Evolutionary conservation across 176 grass and related monocot species (phyloP), one percentile per base, ranked within the genome.

Genomic region (Lolium multiflorum): DNA sequence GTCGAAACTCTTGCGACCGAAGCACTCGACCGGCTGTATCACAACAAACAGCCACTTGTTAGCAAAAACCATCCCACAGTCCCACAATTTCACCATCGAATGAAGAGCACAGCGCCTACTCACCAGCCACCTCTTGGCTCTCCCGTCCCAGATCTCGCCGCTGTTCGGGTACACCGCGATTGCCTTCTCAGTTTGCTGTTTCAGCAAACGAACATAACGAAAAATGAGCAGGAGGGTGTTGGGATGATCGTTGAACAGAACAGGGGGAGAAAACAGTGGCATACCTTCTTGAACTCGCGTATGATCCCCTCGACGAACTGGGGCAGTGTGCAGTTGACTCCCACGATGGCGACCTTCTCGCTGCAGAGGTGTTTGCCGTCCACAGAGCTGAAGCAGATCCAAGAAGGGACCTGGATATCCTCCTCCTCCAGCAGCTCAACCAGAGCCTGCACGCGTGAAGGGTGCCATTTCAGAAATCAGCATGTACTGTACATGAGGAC

Each of bases 91-190:
- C n/a, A n/a, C n/a, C n/a, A n/a, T n/a, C n/a, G n/a, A n/a, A n/a
- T n/a, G n/a, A n/a, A n/a, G n/a, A n/a, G n/a, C n/a, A 4, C 2
- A 39, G 38, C 4, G 38, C 4, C 2, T 77, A 84, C 94, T 88
- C 75, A 97, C 94, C 94, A 97, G 83, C 94, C 94, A 94, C 82
- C 71, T 87, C 77, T 94, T 97, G 37, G 90, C 89, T 76, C 58
- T 90, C 3, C 92, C 92, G 72, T 97, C 94, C 94, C 94, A 97
- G 28, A 94, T 54, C 66, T 97, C 92, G 16, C 92, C 94, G 37
- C 92, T 97, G 82, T 97, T 97, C 9, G 94, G 94, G 82, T 94
- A 94, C 47, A 97, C 94, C 71, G 90, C 92, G 55, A 97, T 78
- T 24, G 88, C 84, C 79, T 94, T 97, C 61, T 94, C 71, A 12